Base-by-base conservation (phyloP, 257 asterid genomes). In the Pogostemon cablin region DNA sequence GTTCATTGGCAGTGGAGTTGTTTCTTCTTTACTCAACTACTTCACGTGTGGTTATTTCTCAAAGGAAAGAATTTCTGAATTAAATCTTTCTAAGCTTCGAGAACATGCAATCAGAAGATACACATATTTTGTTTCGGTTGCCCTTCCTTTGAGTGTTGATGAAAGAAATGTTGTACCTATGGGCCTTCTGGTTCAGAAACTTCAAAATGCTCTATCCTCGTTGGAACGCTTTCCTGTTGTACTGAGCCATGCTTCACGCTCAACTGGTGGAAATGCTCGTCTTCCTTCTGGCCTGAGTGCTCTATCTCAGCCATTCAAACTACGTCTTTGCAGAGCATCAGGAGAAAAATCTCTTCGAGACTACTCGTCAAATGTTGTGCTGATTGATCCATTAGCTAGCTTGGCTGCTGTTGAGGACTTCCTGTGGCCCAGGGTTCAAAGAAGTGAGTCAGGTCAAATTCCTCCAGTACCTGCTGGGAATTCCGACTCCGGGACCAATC, bases 331-430 rank as follows among this genome's bases (percentile, higher is more conserved):
- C 69, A 83, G 99, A 79, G 96, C 95, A 43, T 86, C 82, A 52
- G 99, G 96, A 76, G 99, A 95, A 67, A 92, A 90, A 81, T 86
- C 96, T 75, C 96, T 95, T 3, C 98, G 96, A 42, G 99, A 95
- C 79, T 95, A 95, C 86, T 95, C 99, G 5, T 91, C 99, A 37
- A 90, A 92, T 78, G 83, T 95, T 68, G 98, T 95, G 40, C 77
- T 91, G 68, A 90, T 95, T 58, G 98, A 95, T 81, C 98, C 99
- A 9, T 73, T 95, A 69, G 98, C 97, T 61, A 95, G 95, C 85
- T 83, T 95, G 76, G 96, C 97, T 35, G 90, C 97, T 69, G 92
- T 95, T 65, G 99, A 91, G 75, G 97, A 92, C 72, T 95, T 92
- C 78, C 87, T 92, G 34, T 95, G 97, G 98, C 95, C 96, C 11